Percentiles rank a stretch among this genome's conserved stretches.
Evolutionary conservation across 2,329 filamentous ascomycete genomes (phyloP).

Genomic region (Torrubiellomyces zombiae): DNA sequence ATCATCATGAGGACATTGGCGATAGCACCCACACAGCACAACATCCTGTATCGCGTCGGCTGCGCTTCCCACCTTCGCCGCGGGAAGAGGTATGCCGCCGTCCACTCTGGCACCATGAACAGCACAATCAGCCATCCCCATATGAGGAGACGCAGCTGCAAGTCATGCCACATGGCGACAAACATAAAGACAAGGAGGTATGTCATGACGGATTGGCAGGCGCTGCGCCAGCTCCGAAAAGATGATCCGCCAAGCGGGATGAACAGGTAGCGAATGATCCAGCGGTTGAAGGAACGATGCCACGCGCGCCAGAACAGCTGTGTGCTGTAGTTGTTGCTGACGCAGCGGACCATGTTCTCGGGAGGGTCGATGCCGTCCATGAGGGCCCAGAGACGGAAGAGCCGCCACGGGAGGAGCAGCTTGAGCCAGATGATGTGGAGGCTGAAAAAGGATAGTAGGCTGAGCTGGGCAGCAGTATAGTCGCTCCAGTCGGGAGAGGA

Average conservation of each 20-base stretch:
- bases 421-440: conserved; percentile 97
- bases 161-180: conserved; percentile 95
- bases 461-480: conserved; percentile 77
- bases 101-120: conserved; percentile 81
- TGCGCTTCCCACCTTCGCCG: conserved; percentile 48
- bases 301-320: conserved; percentile 89
- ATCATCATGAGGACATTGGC: conserved; percentile 90
- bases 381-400: conserved; percentile 93
- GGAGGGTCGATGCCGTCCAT: conserved; percentile 85
- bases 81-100: conserved; percentile 58
- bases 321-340: conserved; percentile 85
- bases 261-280: conserved; percentile 87
- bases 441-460: conserved; percentile 87
- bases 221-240: conserved; percentile 25
- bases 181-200: conserved; percentile 86
- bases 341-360: conserved; percentile 96
- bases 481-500: conserved; percentile 60
- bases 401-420: conserved; percentile 88
- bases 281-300: conserved; percentile 92
- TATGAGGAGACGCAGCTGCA: conserved; percentile 73
- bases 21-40: conserved; percentile 69
- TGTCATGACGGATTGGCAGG: conserved; percentile 49
- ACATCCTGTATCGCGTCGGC: conserved; percentile 58
- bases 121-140: conserved; percentile 96
- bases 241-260: conserved; percentile 67